Evolutionary conservation across 1,284 basidiomycete genomes (phyloP).

Genomic region (Sporisorium reilianum): DNA sequence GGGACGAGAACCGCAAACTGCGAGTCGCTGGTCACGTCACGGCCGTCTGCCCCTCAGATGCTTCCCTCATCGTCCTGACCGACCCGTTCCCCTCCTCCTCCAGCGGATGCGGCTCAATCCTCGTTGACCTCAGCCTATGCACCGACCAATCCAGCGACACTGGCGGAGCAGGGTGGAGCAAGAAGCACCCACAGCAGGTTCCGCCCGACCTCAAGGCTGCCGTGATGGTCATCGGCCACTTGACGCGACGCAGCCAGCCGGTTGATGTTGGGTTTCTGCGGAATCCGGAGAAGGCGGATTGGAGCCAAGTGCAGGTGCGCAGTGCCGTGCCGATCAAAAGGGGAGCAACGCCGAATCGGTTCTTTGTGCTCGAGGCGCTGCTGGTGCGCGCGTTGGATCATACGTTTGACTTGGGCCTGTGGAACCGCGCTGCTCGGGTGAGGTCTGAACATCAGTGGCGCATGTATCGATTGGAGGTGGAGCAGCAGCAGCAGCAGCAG

Average conservation of each 20-base stretch:
- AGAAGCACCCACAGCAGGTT: neutral
- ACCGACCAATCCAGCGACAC: neutral
- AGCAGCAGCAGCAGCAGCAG: neutral
- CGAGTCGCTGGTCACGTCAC: conserved; percentile 34
- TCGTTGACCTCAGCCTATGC: conserved; percentile 40
- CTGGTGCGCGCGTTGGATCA: conserved; percentile 19
- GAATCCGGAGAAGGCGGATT: too few species aligned
- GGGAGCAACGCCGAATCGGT: conserved; percentile 16
- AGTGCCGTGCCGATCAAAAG: neutral
- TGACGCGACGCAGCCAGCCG: neutral
- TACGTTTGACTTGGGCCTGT: conserved; percentile 30
- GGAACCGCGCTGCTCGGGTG: conserved; percentile 31
- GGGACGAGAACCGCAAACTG: conserved; percentile 23
- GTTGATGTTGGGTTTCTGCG: conserved; percentile 8
- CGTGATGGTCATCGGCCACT: conserved; percentile 38
- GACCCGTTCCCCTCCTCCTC: conserved; percentile 4
- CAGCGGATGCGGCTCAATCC: conserved; percentile 5
- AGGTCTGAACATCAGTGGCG: conserved; percentile 28
- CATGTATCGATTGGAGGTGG: neutral
- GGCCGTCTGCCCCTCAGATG: conserved; percentile 12
- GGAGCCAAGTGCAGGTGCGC: neutral
- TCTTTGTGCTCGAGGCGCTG: conserved; percentile 35
- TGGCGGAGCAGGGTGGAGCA: neutral
- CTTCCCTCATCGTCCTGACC: conserved; percentile 22
- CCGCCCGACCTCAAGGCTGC: conserved; percentile 25